Percentiles rank a stretch among this genome's conserved stretches.
These are phyloP conservation scores for Penicillium frequentans DNA, from an alignment of 2,329 filamentous ascomycete genomes.

Conservation along the genomic window DNA sequence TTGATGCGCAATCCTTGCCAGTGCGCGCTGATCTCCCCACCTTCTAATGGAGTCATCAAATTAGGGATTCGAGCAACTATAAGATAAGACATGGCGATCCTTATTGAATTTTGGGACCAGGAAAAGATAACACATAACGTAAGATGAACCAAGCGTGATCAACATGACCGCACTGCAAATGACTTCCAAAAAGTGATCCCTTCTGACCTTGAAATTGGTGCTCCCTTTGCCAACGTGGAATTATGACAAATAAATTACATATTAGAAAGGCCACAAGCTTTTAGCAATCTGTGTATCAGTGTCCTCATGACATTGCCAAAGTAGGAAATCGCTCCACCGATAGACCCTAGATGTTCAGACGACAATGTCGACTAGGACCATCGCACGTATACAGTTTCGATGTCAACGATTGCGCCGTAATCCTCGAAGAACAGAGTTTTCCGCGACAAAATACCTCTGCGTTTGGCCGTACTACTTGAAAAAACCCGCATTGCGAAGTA, in stretches of 20 bases:
- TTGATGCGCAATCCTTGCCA: no score
- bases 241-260: background rate
- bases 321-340: background rate
- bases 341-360: background rate
- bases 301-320: background rate
- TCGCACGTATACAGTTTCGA: background rate
- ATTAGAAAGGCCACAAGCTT: background rate
- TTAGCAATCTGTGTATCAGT: background rate
- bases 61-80: background rate
- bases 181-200: no score
- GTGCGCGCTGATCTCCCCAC: no score
- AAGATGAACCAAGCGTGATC: background rate
- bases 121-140: background rate
- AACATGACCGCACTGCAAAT: background rate
- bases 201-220: no score
- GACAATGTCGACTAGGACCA: background rate
- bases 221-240: background rate
- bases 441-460: background rate
- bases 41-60: background rate
- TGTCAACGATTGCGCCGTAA: background rate
- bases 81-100: background rate
- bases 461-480: background rate
- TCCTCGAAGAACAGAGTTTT: background rate
- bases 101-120: background rate
- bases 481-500: background rate